Evolutionary conservation across 257 asterid species (phyloP), one percentile per base, ranked within the genome.

Genomic region (Solanum dulcamara): DNA sequence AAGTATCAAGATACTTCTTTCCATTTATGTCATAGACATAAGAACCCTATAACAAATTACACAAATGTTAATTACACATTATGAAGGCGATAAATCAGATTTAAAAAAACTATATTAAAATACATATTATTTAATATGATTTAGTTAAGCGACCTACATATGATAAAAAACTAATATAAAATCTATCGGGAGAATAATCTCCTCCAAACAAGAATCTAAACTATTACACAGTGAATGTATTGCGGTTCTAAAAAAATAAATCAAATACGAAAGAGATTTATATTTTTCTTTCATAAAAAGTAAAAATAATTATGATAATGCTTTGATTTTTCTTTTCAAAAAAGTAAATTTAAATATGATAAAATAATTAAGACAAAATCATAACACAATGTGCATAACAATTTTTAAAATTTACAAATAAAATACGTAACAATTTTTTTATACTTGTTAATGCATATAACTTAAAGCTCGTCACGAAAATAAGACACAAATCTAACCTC

Each of bases 1-100:
- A 95, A 77, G 98, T 4, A 88, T 96, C 99, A 55, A 96, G 94
- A 89, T 93, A 96, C 90, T 93, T 96, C 84, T 87, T 94, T 64
- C 99, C 99, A 26, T 92, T 87, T 55, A 50, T 44, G 72, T 96
- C 99, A 51, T 93, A 96, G 53, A 96, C 98, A 48, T 94, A 94
- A n/a, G 95, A 92, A 66, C 98, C 99, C 99, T 96, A 85, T 38
- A 64, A 80, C 50, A 81, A 81, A 81, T 68, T 33, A 33, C 46
- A 35, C 30, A 33, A 68, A 35, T 18, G 28, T 68, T 35, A 50
- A 50, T 50, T 15, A 50, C 9, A 6, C 0, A 50, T 50, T 6
- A 46, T 13, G 1, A 13, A 1, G 6, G 12, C 1, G 51, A 50
- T 50, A 50, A 50, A 50, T 50, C 57, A 20, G 26, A 53, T 20